A percentile compares a stretch with the other conserved stretches of the same genome.
Conservation (phyloP, 257 asterid species). For the Fraxinus pennsylvanica region DNA sequence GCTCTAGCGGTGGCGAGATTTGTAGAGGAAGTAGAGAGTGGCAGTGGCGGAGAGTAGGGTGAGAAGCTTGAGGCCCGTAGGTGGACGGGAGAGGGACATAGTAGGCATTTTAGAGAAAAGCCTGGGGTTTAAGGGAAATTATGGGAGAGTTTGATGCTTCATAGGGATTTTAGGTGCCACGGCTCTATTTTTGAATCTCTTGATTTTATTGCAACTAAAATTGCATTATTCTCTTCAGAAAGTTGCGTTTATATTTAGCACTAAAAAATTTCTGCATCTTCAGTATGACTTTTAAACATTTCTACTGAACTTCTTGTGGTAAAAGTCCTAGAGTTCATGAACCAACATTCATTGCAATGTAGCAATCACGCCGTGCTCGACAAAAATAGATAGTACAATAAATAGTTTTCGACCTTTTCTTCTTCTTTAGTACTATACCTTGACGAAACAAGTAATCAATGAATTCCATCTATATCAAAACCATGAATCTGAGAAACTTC, state of each 20-base stretch:
- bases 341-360: too few relatives aligned
- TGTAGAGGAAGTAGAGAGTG: conserved; percentile 68
- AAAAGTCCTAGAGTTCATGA: too few relatives aligned
- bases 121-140: conserved; percentile 10
- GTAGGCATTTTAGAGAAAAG: conserved; percentile 15
- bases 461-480: not conserved
- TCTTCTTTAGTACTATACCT: too few relatives aligned
- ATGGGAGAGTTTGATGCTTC: not conserved
- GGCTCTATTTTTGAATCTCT: not conserved
- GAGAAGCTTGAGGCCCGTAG: conserved; percentile 63
- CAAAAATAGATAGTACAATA: too few relatives aligned
- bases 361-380: too few relatives aligned
- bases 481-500: not conserved
- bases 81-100: conserved; percentile 57
- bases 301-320: too few relatives aligned
- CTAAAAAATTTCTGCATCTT: too few relatives aligned
- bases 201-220: not conserved
- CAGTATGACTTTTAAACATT: too few relatives aligned
- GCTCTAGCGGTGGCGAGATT: conserved; percentile 70
- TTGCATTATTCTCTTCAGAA: not conserved
- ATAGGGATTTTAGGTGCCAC: not conserved
- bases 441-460: too few relatives aligned
- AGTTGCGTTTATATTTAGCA: not conserved
- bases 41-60: conserved; percentile 79
- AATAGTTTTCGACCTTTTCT: too few relatives aligned